Conservation (phyloP, 768 basidiomycete species). For the Leccinum incarnatum region DNA sequence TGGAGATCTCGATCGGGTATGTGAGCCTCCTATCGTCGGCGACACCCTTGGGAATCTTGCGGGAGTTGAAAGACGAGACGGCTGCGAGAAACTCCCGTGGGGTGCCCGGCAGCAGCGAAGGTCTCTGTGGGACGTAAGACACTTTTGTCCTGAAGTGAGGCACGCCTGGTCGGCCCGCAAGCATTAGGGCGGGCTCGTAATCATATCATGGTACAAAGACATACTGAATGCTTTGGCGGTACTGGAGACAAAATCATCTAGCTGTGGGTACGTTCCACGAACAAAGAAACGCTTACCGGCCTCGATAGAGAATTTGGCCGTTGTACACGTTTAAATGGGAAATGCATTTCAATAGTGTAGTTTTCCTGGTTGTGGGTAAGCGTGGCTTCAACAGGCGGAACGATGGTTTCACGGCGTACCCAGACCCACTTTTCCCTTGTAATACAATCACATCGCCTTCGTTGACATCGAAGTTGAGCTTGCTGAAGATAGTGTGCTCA, state of each 20-base stretch:
- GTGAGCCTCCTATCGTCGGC: conserved; percentile 25
- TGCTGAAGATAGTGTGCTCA: conserved; percentile 53
- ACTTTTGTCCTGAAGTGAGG: conserved; percentile 77
- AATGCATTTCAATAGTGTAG: conserved; percentile 81
- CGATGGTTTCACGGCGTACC: conserved; percentile 36
- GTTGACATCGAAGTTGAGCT: conserved; percentile 58
- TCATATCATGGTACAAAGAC: conserved; percentile 10
- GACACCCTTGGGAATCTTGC: conserved; percentile 28
- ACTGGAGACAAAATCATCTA: conserved; percentile 30
- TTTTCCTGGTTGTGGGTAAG: conserved; percentile 42
- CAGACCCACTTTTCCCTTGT: conserved; percentile 79
- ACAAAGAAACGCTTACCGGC: conserved; percentile 46
- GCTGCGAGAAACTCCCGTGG: conserved; percentile 68
- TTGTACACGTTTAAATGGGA: conserved; percentile 73
- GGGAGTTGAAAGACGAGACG: conserved; percentile 51
- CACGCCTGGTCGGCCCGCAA: conserved; percentile 49
- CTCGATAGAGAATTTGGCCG: conserved; percentile 62
- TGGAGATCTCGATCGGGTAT: conserved; percentile 52
- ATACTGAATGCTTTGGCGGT: conserved; percentile 49
- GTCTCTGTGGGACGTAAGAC: conserved; percentile 85
- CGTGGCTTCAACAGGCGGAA: not conserved
- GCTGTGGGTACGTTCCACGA: not conserved
- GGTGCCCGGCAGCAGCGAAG: conserved; percentile 80
- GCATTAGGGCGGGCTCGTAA: not conserved
- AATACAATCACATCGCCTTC: conserved; percentile 75